Base-by-base conservation (phyloP, 805 yeast genomes). In the Yamadazyma akitaensis region DNA sequence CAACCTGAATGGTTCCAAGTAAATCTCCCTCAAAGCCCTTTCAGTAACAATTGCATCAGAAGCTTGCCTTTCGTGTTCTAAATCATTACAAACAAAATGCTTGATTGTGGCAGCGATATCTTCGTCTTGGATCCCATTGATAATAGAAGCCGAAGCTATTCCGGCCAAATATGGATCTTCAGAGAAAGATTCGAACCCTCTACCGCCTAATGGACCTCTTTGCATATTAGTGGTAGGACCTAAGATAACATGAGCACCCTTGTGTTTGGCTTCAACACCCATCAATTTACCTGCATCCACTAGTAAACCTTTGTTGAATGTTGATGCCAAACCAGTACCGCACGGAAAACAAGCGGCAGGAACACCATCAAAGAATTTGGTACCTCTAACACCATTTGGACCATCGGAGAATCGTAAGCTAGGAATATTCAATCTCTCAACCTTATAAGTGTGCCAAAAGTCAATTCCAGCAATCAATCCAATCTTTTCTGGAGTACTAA, bases 361-460 rank as follows among this genome's bases (percentile, higher is more conserved):
- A 28, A 70, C 66, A 37, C 77, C 69, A 49, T 74, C 65, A 59
- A 79, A 76, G 56, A 79, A 78, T 37, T 63, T 70, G n/a, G 82
- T 79, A 36, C 85, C 85, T 53, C 85, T 68, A 37, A 79, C 68
- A 55, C 86, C 86, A 54, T 81, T 81, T 40, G 86, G 86, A 13
- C 86, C 86, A 59, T 81, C 86, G 12, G 60, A 48, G 25, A 76
- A 55, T 56, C 84, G 68, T 9, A 80, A 53, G 0, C 76, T 60
- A 5, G 82, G 83, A 36, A 80, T 60, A 17, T 66, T 68, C 34
- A 76, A 60, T 41, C 75, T 53, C 28, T 60, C 60, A 21, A 77
- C 64, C 1, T 70, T 56, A 41, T 49, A 53, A 2, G 82, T 77
- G 59, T 76, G 80, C 81, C 82, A 78, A 58, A 65, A 67, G 55